A percentile compares a stretch with the other conserved stretches of the same genome.
phyloP scores from a whole-genome alignment of 192 early-diverging fungal genomes.

The Mortierella antarctica region DNA sequence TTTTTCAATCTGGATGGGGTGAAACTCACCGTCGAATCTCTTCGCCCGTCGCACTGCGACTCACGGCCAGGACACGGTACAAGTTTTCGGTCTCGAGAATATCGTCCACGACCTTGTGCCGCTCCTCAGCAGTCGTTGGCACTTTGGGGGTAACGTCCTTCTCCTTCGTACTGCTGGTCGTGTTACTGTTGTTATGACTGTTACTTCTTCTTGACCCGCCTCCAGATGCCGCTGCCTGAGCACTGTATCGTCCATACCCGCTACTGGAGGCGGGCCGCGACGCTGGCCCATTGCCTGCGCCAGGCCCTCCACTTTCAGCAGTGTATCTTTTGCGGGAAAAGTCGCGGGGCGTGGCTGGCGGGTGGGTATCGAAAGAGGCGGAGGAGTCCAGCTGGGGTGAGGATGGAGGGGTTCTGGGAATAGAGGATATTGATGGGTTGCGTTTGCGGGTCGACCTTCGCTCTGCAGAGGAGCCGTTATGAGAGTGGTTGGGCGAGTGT shows the following conservation, averaged over 20 bases:
- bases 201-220: neutral
- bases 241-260: too few relatives aligned
- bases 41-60: constrained; percentile 50
- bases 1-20: constrained; percentile 14
- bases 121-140: constrained; percentile 36
- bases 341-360: constrained; percentile 14
- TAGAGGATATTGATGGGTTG: constrained; percentile 38
- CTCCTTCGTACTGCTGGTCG: neutral
- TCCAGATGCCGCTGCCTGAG: constrained; percentile 1
- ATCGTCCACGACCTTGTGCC: constrained; percentile 59
- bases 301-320: too few relatives aligned
- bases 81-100: constrained; percentile 61
- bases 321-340: constrained; percentile 36
- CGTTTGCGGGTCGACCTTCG: constrained; percentile 24
- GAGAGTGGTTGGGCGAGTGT: constrained; percentile 34
- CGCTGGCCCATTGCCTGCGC: too few relatives aligned
- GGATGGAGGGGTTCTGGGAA: constrained; percentile 40
- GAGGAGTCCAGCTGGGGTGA: constrained; percentile 29
- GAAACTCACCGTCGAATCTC: constrained; percentile 48
- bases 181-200: constrained; percentile 8
- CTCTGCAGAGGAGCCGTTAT: neutral
- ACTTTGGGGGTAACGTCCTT: constrained; percentile 15
- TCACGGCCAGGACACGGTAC: constrained; percentile 61
- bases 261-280: too few relatives aligned
- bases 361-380: constrained; percentile 1